A percentile compares a stretch with the other conserved stretches of the same genome.
phyloP scores from a whole-genome alignment of 2,329 filamentous ascomycete species.

The Ilyonectria mors-panacis region DNA sequence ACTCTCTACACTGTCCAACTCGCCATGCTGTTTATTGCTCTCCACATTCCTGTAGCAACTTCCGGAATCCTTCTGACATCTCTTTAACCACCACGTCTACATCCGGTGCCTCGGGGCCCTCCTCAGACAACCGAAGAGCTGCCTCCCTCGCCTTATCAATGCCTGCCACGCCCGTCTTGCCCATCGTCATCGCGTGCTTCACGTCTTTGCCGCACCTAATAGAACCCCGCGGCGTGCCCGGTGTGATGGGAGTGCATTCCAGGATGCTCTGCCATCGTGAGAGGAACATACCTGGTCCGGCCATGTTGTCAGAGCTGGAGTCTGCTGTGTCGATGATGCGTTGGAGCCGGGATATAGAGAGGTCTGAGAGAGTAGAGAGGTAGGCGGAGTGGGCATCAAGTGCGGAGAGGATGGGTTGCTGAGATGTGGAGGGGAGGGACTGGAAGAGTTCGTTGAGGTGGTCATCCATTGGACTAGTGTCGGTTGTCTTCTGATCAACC shows the following conservation, averaged over 20 bases:
- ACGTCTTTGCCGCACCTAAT: conserved; percentile 69
- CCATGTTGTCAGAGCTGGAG: conserved; percentile 54
- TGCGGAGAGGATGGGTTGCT: conserved; percentile 61
- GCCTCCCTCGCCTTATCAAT: conserved; percentile 45
- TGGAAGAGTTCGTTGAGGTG: conserved; percentile 60
- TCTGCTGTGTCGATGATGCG: conserved; percentile 64
- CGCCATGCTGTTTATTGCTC: background rate
- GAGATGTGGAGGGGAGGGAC: conserved; percentile 63
- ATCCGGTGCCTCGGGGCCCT: conserved; percentile 56
- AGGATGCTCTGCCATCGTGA: conserved; percentile 80
- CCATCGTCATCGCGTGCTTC: conserved; percentile 58
- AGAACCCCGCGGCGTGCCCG: conserved; percentile 65
- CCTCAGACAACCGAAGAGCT: conserved; percentile 41
- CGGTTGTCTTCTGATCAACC: conserved; percentile 51
- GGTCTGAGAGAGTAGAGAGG: conserved; percentile 66
- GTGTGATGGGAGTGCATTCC: conserved; percentile 79
- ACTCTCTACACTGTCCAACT: background rate
- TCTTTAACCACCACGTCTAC: conserved; percentile 59
- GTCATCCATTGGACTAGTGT: conserved; percentile 55
- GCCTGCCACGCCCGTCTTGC: conserved; percentile 58
- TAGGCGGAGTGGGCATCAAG: conserved; percentile 75
- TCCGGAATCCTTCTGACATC: conserved; percentile 57
- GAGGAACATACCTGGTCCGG: conserved; percentile 81
- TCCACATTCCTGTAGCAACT: conserved; percentile 47
- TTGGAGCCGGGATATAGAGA: conserved; percentile 70